Conservation (phyloP, 164 flowering plant genomes). For the Piper longum region DNA sequence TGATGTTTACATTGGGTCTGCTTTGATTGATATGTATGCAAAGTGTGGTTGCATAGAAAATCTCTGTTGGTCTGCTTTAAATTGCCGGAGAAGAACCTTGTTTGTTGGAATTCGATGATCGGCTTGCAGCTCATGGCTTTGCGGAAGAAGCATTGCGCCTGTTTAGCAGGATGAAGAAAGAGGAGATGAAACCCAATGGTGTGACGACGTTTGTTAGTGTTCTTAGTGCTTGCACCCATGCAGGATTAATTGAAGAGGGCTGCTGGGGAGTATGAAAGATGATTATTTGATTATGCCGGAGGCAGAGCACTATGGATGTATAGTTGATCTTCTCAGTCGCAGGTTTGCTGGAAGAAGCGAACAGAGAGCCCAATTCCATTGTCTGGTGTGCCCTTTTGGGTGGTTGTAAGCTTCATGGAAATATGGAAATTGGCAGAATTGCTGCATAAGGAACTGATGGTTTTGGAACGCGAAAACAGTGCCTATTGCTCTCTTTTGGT, state of each 20-base stretch:
- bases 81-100: conserved; percentile 44
- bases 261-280: conserved; percentile 35
- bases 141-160: conserved; percentile 45
- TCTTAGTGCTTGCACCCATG: conserved; percentile 62
- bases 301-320: conserved; percentile 69
- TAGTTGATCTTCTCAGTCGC: conserved; percentile 68
- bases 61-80: conserved; percentile 57
- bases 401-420: conserved; percentile 60
- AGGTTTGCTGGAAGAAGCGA: conserved; percentile 55
- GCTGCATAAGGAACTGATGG: conserved; percentile 34
- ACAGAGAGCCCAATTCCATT: conserved; percentile 42
- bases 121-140: conserved; percentile 59
- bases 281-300: conserved; percentile 32
- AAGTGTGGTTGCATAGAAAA: conserved; percentile 65
- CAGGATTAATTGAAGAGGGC: conserved; percentile 66
- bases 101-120: conserved; percentile 63
- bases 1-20: conserved; percentile 65
- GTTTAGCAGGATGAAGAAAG: conserved; percentile 40
- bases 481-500: conserved; percentile 43
- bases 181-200: conserved; percentile 38
- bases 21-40: conserved; percentile 82
- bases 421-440: conserved; percentile 45
- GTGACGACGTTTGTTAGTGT: conserved; percentile 65
- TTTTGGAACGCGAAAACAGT: conserved; percentile 56
- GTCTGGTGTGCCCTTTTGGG: conserved; percentile 67